phyloP scores from a whole-genome alignment of 768 basidiomycete genomes.

The Russula vinacea region DNA sequence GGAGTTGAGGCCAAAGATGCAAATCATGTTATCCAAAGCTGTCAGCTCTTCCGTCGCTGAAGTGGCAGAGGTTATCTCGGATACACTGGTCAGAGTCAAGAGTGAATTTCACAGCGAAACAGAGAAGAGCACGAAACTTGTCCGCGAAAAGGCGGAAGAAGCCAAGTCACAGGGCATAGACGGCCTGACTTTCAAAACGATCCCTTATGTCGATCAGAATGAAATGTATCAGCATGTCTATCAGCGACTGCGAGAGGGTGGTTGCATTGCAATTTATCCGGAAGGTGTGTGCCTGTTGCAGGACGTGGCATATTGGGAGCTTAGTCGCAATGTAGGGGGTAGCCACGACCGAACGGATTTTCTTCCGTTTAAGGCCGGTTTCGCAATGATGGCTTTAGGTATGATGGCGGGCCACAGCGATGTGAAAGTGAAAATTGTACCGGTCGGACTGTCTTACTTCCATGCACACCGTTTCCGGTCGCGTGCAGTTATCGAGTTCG shows the following conservation, averaged over 20 bases:
- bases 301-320: constrained; percentile 18
- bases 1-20: constrained; percentile 73
- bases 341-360: constrained; percentile 97
- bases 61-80: constrained; percentile 84
- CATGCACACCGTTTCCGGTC: constrained; percentile 77
- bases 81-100: constrained; percentile 79
- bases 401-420: constrained; percentile 90
- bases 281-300: constrained; percentile 60
- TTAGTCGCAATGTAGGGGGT: constrained; percentile 59
- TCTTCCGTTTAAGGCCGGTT: constrained; percentile 94
- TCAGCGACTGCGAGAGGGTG: constrained; percentile 76
- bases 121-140: constrained; percentile 63
- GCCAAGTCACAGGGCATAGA: constrained; percentile 50
- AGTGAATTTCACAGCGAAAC: constrained; percentile 82
- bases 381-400: constrained; percentile 96
- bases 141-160: constrained; percentile 67
- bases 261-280: constrained; percentile 95
- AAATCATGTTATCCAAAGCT: constrained; percentile 82
- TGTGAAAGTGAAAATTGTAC: constrained; percentile 85
- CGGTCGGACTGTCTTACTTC: constrained; percentile 45
- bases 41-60: constrained; percentile 75
- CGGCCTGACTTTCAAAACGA: constrained; percentile 75
- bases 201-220: constrained; percentile 90
- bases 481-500: constrained; percentile 96
- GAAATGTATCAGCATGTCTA: constrained; percentile 96